Percentiles rank a stretch among this genome's conserved stretches.
Conservation (phyloP, 345 rosid species). For the Hibiscus syriacus region DNA sequence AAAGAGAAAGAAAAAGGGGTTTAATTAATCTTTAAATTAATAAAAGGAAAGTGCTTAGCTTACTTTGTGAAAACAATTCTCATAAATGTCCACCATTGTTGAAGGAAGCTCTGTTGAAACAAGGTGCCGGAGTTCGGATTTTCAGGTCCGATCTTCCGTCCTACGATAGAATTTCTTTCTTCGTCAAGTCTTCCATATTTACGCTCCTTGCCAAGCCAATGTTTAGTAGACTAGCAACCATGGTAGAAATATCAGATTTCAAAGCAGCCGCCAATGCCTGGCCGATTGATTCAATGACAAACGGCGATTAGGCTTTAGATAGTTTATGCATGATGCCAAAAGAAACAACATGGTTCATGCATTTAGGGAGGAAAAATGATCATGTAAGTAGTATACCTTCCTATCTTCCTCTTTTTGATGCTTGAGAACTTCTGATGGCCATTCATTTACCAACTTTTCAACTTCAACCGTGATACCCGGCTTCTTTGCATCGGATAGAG, state of each 20-base stretch:
- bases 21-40: not conserved
- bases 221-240: conserved; percentile 36
- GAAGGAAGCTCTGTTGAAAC: not conserved
- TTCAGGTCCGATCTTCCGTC: not conserved
- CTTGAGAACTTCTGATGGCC: conserved; percentile 61
- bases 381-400: conserved; percentile 33
- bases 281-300: not conserved
- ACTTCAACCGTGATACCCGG: conserved; percentile 39
- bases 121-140: not conserved
- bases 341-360: not conserved
- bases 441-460: conserved; percentile 57
- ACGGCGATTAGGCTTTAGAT: not conserved
- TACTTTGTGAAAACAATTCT: not conserved
- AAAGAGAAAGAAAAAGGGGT: not conserved
- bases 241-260: conserved; percentile 38
- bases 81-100: not conserved
- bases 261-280: conserved; percentile 54
- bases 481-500: conserved; percentile 47
- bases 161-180: conserved; percentile 27
- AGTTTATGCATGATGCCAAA: not conserved
- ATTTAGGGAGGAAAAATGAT: not conserved
- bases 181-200: conserved; percentile 40
- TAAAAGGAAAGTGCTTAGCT: not conserved
- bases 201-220: conserved; percentile 39
- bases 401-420: conserved; percentile 42